Conservation (phyloP, 2,329 filamentous ascomycete genomes). For the Ploettnerulaceae sp. region DNA sequence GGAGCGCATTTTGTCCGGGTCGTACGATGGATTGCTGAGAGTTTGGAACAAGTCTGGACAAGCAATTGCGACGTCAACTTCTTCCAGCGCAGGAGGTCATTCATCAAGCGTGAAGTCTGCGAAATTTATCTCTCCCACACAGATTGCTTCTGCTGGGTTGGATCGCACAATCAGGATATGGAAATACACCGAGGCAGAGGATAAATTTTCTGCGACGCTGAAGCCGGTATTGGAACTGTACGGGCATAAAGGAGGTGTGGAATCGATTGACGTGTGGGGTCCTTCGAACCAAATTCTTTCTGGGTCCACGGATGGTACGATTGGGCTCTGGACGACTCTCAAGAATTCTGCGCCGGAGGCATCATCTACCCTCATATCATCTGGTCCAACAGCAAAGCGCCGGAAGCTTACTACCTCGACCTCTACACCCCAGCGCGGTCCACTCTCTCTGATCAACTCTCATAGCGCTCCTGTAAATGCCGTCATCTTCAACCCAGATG, state of each 20-base stretch:
- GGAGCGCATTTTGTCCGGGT: slow-evolving; percentile 80
- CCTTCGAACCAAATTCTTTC: slow-evolving; percentile 75
- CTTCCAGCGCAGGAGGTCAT: slow-evolving; percentile 65
- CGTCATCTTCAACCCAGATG: slow-evolving; percentile 77
- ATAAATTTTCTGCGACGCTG: slow-evolving; percentile 51
- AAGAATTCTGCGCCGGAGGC: slow-evolving; percentile 72
- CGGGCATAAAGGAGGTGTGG: slow-evolving; percentile 71
- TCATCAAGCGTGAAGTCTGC: slow-evolving; percentile 74
- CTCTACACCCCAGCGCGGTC: slow-evolving; percentile 63
- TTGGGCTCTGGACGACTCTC: slow-evolving; percentile 86
- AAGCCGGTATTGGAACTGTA: slow-evolving; percentile 76
- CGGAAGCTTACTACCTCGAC: slow-evolving; percentile 58
- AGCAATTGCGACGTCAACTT: slow-evolving; percentile 69
- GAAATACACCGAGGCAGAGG: slow-evolving; percentile 71
- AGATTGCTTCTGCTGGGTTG: slow-evolving; percentile 76
- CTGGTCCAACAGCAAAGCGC: slow-evolving; percentile 65
- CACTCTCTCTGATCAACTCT: slow-evolving; percentile 66
- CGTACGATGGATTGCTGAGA: slow-evolving; percentile 83
- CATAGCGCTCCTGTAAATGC: slow-evolving; percentile 71
- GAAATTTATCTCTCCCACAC: slow-evolving; percentile 72
- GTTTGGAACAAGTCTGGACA: slow-evolving; percentile 90
- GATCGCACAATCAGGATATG: slow-evolving; percentile 85
- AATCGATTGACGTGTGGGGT: slow-evolving; percentile 69
- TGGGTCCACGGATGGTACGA: slow-evolving; percentile 73
- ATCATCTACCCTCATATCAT: slow-evolving; percentile 63